These are phyloP conservation scores for Raphanus hybrid DNA, from an alignment of 441 rosid genomes.

Conservation along the genomic window DNA sequence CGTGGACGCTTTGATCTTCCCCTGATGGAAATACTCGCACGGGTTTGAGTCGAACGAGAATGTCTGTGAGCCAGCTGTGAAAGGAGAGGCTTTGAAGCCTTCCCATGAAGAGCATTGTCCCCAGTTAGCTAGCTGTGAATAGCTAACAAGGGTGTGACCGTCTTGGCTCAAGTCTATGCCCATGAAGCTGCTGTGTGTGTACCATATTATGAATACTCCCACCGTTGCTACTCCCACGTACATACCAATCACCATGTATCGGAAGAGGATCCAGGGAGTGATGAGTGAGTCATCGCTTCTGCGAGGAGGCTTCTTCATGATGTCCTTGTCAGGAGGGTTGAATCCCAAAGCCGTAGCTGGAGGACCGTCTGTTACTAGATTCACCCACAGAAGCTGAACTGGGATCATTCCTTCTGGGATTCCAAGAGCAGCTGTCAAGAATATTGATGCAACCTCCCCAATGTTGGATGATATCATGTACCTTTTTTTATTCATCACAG, in stretches of 20 bases:
- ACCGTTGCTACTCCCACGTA: conserved; percentile 94
- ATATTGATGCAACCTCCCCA: conserved; percentile 95
- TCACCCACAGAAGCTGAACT: conserved; percentile 98
- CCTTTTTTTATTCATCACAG: conserved; percentile 50
- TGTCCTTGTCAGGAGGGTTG: conserved; percentile 87
- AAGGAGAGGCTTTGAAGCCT: conserved; percentile 54
- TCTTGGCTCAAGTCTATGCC: conserved; percentile 84
- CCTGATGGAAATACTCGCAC: conserved; percentile 20
- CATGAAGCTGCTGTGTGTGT: conserved; percentile 69
- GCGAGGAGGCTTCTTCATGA: conserved; percentile 91
- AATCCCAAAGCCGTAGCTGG: conserved; percentile 97
- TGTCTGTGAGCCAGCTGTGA: conserved; percentile 65
- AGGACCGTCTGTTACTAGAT: conserved; percentile 98
- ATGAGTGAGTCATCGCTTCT: conserved; percentile 88
- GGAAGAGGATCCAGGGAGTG: conserved; percentile 88
- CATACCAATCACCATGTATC: conserved; percentile 83
- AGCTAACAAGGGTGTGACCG: conserved; percentile 82
- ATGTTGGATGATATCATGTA: conserved; percentile 98
- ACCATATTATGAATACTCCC: conserved; percentile 94
- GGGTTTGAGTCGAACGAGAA: conserved; percentile 61
- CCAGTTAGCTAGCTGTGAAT: conserved; percentile 86
- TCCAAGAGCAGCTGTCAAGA: conserved; percentile 94
- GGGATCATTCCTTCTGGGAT: conserved; percentile 98
- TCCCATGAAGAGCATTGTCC: conserved; percentile 78
- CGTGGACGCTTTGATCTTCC: conserved; percentile 89